Base-by-base conservation (phyloP, 495 filamentous ascomycete species). In the Xylaria venustula region DNA sequence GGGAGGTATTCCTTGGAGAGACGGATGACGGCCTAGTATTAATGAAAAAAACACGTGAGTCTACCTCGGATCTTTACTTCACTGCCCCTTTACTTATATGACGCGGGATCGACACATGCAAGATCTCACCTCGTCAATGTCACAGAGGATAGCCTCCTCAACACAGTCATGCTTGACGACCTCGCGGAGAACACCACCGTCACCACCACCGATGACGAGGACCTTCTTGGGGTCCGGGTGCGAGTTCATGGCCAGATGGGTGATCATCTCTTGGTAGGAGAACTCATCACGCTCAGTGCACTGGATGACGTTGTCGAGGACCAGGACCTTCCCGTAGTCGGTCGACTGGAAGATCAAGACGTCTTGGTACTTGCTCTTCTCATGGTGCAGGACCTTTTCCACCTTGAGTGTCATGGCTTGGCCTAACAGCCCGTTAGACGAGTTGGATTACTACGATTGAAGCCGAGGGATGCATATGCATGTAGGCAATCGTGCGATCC, bases 231-330 rank as follows among this genome's bases (percentile, higher is more conserved):
- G 94, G 81, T 94, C 85, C 64, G 93, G 95, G 85, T 98, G 94
- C 23, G 94, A 91, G 85, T 95, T 95, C 90, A 99, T 93, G 77
- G 91, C 94, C 54, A 98, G 84, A 79, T 99, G 92, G 60, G 94
- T 91, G 80, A 99, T 99, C 94, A 99, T 99, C 86, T 99, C 95
- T 81, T 99, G 95, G 86, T 98, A 98, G 78, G 91, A 88, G 83
- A 98, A 98, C 82, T 99, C 95, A 73, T 99, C 95, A 42, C 92
- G 85, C 86, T 98, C 94, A 58, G 94, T 97, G 82, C 88, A 92
- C 79, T 98, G 94, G 76, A 99, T 97, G 73, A 96, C 94, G 72
- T 97, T 97, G 84, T 99, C 94, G 40, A 99, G 84, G 45, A 99
- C 93, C n/a, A 99, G 85, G 51, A 98, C 93, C 67, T 86, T 96